Percentiles rank a stretch among this genome's conserved stretches.
Evolutionary conservation across 2,329 filamentous ascomycete species (phyloP).

Genomic region (Pseudopyrenochaeta lycopersici): DNA sequence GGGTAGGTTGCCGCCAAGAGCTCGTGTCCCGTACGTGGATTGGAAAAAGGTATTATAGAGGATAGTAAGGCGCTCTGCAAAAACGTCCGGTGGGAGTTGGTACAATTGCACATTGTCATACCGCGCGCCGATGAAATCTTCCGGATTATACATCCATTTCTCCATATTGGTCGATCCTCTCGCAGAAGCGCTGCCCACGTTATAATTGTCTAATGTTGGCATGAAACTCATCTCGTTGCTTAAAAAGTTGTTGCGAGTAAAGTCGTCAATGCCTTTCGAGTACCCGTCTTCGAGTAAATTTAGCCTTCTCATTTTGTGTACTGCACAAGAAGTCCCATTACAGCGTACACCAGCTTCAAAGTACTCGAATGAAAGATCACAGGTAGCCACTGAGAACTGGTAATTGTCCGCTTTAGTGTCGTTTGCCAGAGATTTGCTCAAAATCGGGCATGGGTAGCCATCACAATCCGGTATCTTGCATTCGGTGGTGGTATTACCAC

Average conservation of each 20-base stretch:
- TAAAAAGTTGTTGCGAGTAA: slow-evolving; percentile 10
- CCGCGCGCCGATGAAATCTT: slow-evolving; percentile 28
- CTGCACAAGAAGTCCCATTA: slow-evolving; percentile 23
- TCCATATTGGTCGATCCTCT: slow-evolving; percentile 35
- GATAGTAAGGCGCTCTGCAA: slow-evolving; percentile 33
- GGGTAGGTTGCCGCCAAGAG: slow-evolving; percentile 31
- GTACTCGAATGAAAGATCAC: slow-evolving; percentile 23
- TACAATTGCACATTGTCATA: slow-evolving; percentile 27
- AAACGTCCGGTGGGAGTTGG: slow-evolving; percentile 20
- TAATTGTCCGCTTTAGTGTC: not conserved
- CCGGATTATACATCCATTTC: slow-evolving; percentile 32
- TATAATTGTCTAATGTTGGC: slow-evolving; percentile 28
- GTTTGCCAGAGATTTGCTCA: slow-evolving; percentile 24
- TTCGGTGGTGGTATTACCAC: slow-evolving; percentile 1
- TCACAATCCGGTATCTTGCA: slow-evolving; percentile 11
- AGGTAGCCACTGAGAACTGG: slow-evolving; percentile 25
- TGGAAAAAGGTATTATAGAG: slow-evolving; percentile 41
- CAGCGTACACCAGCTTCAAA: slow-evolving; percentile 33
- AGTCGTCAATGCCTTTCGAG: slow-evolving; percentile 14
- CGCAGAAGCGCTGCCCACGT: slow-evolving; percentile 4
- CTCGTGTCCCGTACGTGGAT: slow-evolving; percentile 33
- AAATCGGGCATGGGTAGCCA: slow-evolving; percentile 28
- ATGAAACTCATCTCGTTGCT: slow-evolving; percentile 16
- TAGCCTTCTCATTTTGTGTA: slow-evolving; percentile 29
- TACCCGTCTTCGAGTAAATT: slow-evolving; percentile 25